Evolutionary conservation across 805 yeast genomes (phyloP), one percentile per base, ranked within the genome.

Genomic region (Yarrowia divulgata): DNA sequence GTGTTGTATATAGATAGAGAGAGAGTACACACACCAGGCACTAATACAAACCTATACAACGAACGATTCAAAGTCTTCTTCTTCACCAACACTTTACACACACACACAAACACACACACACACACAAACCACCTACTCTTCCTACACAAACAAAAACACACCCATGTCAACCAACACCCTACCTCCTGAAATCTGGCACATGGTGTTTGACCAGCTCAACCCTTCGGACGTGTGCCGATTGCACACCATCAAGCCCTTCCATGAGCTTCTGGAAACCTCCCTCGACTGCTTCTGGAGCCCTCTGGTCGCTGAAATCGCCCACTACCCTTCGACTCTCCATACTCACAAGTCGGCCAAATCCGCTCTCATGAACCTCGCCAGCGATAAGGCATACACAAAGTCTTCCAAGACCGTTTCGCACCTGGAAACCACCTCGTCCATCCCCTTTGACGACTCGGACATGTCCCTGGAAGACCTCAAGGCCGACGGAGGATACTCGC

Each of bases 391-490:
- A 29, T 57, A 54, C 43, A 14, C 34, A 2, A 13, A 1, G 34
- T 14, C 60, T 2, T 9, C n/a, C 13, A 8, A 3, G 14, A 1
- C 45, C 3, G 60, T 23, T 3, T 39, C 45, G 1, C 57, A 18
- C 12, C 45, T 54, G 13, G 60, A 54, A 23, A 39, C 60, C 35
- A 39, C 34, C 14, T 37, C 45, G 1, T 39, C 45, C 9, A 39
- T 23, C 34, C 63, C 63, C 29, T 18, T n/a, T 12, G 39, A 23
- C 63, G 63, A 57, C 48, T 16, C 46, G 16, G 48, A 57, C 8
- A 57, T 42, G 48, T 42, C 46, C 3, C 63, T 57, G 39, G 48
- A 40, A n/a, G 63, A 57, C 63, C 63, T 57, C 48, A 57, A 40
- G 29, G 63, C 63, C 48, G 63, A 57, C 19, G 8, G 63, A 1